Evolutionary conservation across 352 stramenopile genomes (phyloP).

Genomic region (Globisporangium paddicum): DNA sequence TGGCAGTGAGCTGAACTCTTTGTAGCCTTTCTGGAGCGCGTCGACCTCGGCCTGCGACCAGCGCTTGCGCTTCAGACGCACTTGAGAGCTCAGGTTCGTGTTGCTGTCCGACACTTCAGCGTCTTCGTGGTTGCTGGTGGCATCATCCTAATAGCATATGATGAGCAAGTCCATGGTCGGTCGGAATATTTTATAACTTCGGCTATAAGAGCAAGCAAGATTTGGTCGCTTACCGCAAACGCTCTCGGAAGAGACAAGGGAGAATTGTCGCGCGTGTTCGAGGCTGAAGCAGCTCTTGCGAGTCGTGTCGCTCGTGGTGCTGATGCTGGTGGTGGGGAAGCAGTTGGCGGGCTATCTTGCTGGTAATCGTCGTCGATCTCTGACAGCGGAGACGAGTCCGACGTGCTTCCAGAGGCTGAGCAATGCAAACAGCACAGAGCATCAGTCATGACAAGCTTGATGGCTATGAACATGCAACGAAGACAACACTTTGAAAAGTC

Average conservation of each 20-base stretch:
- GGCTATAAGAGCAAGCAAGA: background rate
- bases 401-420: slow-evolving; percentile 1
- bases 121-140: slow-evolving; percentile 9
- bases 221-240: background rate
- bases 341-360: background rate
- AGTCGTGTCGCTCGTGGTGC: background rate
- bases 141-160: background rate
- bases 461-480: too few relatives aligned
- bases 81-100: slow-evolving; percentile 9
- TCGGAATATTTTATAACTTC: background rate
- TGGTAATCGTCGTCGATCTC: slow-evolving; percentile 6
- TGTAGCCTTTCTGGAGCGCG: slow-evolving; percentile 55
- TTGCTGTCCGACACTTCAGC: background rate
- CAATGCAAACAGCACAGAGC: too few relatives aligned
- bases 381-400: slow-evolving; percentile 2
- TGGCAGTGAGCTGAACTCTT: slow-evolving; percentile 35
- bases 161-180: too few relatives aligned
- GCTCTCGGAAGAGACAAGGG: background rate
- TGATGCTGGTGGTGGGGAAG: background rate
- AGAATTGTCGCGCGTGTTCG: background rate
- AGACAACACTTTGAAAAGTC: too few relatives aligned
- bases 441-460: background rate
- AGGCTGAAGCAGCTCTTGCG: background rate
- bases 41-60: slow-evolving; percentile 56
- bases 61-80: slow-evolving; percentile 25